These are phyloP conservation scores for Pythium myriotylum DNA, from an alignment of 352 stramenopile species.

Conservation along the genomic window DNA sequence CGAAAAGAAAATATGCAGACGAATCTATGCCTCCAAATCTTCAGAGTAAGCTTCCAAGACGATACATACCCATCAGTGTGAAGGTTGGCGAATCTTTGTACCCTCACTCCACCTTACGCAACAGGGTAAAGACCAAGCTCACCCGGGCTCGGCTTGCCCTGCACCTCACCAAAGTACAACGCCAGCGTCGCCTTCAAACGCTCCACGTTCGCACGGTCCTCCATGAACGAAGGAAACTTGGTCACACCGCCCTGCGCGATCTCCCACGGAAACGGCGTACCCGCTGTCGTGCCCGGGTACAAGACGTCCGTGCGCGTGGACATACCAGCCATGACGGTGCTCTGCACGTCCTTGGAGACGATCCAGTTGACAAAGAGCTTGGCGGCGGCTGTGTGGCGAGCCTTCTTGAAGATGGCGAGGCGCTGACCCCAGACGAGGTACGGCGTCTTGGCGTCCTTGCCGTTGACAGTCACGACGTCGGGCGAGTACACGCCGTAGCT, in stretches of 20 bases:
- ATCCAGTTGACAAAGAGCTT: slow-evolving; percentile 69
- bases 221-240: slow-evolving; percentile 51
- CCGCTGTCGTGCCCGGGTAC: not conserved
- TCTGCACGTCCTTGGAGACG: slow-evolving; percentile 41
- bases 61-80: too few relatives aligned
- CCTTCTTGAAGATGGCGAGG: slow-evolving; percentile 59
- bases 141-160: slow-evolving; percentile 40
- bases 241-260: slow-evolving; percentile 32
- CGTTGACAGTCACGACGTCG: not conserved
- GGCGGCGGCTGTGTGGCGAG: slow-evolving; percentile 46
- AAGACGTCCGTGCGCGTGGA: slow-evolving; percentile 43
- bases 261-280: slow-evolving; percentile 37
- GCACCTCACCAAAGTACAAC: slow-evolving; percentile 61
- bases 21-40: too few relatives aligned
- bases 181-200: slow-evolving; percentile 44
- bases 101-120: too few relatives aligned
- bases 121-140: slow-evolving; percentile 30
- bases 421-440: slow-evolving; percentile 53
- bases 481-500: slow-evolving; percentile 11
- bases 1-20: too few relatives aligned
- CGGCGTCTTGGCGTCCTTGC: slow-evolving; percentile 23
- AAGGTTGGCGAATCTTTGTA: too few relatives aligned
- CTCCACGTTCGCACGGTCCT: slow-evolving; percentile 44
- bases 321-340: slow-evolving; percentile 25
- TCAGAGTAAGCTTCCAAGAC: too few relatives aligned